Conservation (phyloP, 352 stramenopile genomes). For the Globisporangium ultimum region DNA sequence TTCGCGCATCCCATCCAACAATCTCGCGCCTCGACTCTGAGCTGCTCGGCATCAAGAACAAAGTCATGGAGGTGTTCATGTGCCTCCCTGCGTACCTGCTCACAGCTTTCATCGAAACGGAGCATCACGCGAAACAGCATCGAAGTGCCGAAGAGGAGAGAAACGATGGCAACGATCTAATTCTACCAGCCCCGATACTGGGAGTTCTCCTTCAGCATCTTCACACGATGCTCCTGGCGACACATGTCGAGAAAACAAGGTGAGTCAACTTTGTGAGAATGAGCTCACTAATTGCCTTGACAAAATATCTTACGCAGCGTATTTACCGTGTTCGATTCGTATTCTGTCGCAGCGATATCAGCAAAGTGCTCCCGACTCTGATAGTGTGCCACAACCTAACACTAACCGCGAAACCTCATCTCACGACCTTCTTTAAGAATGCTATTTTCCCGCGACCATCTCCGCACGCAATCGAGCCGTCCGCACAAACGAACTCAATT, state of each 20-base stretch:
- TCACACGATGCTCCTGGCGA: constrained; percentile 44
- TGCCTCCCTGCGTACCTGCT: constrained; percentile 42
- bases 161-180: constrained; percentile 3
- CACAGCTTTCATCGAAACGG: constrained; percentile 30
- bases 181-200: constrained; percentile 9
- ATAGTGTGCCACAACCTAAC: constrained; percentile 68
- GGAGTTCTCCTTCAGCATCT: constrained; percentile 42
- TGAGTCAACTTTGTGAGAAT: constrained; percentile 4
- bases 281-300: too few relatives aligned
- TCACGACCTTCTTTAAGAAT: constrained; percentile 38
- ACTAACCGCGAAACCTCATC: constrained; percentile 20
- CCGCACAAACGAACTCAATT: background rate
- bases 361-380: constrained; percentile 51
- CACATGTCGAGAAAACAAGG: constrained; percentile 63
- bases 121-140: constrained; percentile 17
- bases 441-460: constrained; percentile 24
- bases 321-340: too few relatives aligned
- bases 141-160: too few relatives aligned
- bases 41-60: constrained; percentile 59
- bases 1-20: constrained; percentile 24
- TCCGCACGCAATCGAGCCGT: background rate
- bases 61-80: constrained; percentile 61
- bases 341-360: constrained; percentile 21
- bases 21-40: constrained; percentile 26
- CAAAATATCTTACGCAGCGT: background rate